These are phyloP conservation scores for Ganoderma sp. DNA, from an alignment of 1,284 basidiomycete genomes.

Conservation along the genomic window DNA sequence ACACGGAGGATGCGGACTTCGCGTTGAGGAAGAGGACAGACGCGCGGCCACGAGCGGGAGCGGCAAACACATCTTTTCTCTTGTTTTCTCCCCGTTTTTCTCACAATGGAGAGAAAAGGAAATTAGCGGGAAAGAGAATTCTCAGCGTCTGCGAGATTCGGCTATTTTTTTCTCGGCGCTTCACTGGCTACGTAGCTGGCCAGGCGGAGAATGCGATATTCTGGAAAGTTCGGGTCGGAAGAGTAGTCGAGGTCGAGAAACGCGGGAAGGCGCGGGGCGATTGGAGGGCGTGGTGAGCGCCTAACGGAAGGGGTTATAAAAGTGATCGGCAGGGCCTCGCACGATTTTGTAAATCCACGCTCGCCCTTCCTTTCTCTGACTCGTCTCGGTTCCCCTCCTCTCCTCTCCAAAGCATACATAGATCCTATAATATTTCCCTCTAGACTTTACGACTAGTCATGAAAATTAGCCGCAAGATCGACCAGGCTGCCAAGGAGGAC, in stretches of 20 bases:
- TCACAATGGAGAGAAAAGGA: too few relatives aligned
- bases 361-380: constrained; percentile 24
- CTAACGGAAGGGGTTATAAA: constrained; percentile 17
- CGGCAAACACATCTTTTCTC: too few relatives aligned
- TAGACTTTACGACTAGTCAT: constrained; percentile 50
- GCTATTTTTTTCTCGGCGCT: too few relatives aligned
- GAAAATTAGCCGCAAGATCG: constrained; percentile 92
- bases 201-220: too few relatives aligned
- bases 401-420: constrained; percentile 26
- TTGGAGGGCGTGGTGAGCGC: constrained; percentile 16
- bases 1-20: too few relatives aligned
- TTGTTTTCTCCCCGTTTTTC: too few relatives aligned
- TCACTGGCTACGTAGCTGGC: too few relatives aligned
- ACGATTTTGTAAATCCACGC: constrained; percentile 23
- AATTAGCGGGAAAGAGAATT: too few relatives aligned
- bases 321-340: constrained; percentile 11
- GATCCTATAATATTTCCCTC: constrained; percentile 26
- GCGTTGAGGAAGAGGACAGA: too few relatives aligned
- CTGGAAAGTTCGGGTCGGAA: background rate
- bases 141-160: too few relatives aligned
- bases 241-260: background rate
- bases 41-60: too few relatives aligned
- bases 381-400: constrained; percentile 22
- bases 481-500: constrained; percentile 80
- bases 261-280: background rate